These are phyloP conservation scores for Pyrenopolyporus hunteri DNA, from an alignment of 495 filamentous ascomycete genomes.

Conservation along the genomic window DNA sequence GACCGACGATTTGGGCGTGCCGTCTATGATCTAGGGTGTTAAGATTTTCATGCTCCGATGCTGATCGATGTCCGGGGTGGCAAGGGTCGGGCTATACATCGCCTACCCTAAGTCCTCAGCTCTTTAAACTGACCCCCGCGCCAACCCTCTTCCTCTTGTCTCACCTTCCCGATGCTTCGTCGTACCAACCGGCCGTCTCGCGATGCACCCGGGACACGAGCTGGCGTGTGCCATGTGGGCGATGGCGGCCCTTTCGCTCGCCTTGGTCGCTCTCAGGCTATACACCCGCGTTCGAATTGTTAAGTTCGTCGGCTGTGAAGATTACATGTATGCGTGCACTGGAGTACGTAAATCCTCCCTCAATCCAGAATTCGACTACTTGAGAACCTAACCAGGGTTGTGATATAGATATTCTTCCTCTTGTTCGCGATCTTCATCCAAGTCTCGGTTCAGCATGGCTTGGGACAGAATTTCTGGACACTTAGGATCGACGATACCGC, in stretches of 20 bases:
- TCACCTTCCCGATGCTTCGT: constrained; percentile 17
- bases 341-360: constrained; percentile 32
- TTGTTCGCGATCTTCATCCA: constrained; percentile 45
- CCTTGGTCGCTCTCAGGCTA: constrained; percentile 43
- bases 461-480: constrained; percentile 45
- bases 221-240: constrained; percentile 48
- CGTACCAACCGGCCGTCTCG: background rate
- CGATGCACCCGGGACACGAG: constrained; percentile 39
- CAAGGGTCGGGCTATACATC: background rate
- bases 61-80: constrained; percentile 13
- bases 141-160: constrained; percentile 5
- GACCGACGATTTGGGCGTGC: constrained; percentile 13
- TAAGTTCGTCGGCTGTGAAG: constrained; percentile 47
- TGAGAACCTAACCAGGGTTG: constrained; percentile 1
- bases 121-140: constrained; percentile 13
- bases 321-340: constrained; percentile 45
- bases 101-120: background rate
- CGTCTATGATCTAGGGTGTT: constrained; percentile 7
- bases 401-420: constrained; percentile 42
- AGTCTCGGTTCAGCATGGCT: constrained; percentile 43
- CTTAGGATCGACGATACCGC: constrained; percentile 42
- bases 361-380: background rate
- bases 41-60: constrained; percentile 1
- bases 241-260: constrained; percentile 42
- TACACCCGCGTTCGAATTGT: constrained; percentile 48